Conservation (phyloP, 352 stramenopile genomes). For the Aphanomyces stellatus region DNA sequence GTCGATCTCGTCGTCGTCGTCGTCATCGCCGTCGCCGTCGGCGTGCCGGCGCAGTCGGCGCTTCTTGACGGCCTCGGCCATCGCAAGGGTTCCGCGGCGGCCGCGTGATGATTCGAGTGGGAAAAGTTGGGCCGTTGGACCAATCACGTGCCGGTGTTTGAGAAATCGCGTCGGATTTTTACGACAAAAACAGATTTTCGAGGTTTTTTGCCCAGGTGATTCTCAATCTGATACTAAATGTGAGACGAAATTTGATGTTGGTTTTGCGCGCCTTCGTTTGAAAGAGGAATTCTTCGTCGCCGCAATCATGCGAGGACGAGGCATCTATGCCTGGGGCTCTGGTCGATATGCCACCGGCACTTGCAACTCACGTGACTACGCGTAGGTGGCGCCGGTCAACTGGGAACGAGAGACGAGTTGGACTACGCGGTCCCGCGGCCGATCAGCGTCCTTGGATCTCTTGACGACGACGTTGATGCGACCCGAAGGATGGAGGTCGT, state of each 20-base stretch:
- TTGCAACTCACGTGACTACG: too few species aligned
- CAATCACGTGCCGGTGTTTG: too few species aligned
- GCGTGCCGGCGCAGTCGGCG: background rate
- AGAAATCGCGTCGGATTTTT: background rate
- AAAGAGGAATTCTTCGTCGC: background rate
- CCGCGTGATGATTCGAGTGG: too few species aligned
- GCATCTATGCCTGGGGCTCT: constrained; percentile 48
- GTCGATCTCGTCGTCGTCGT: background rate
- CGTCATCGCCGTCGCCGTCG: background rate
- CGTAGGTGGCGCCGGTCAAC: constrained; percentile 51
- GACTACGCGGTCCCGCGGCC: constrained; percentile 51
- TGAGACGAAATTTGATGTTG: background rate
- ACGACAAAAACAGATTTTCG: too few species aligned
- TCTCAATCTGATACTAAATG: too few species aligned
- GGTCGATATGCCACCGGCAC: too few species aligned
- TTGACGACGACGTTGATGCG: too few species aligned
- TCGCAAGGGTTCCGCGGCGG: too few species aligned
- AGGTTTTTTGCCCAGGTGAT: too few species aligned
- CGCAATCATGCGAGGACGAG: background rate
- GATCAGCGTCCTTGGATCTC: constrained; percentile 17
- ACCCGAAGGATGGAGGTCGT: too few species aligned
- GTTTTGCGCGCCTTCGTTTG: background rate
- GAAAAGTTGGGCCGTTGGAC: too few species aligned
- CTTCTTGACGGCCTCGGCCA: background rate
- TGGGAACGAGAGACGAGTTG: constrained; percentile 41